Base-by-base conservation (phyloP, 1,284 basidiomycete species). In the Leccinum variabile region DNA sequence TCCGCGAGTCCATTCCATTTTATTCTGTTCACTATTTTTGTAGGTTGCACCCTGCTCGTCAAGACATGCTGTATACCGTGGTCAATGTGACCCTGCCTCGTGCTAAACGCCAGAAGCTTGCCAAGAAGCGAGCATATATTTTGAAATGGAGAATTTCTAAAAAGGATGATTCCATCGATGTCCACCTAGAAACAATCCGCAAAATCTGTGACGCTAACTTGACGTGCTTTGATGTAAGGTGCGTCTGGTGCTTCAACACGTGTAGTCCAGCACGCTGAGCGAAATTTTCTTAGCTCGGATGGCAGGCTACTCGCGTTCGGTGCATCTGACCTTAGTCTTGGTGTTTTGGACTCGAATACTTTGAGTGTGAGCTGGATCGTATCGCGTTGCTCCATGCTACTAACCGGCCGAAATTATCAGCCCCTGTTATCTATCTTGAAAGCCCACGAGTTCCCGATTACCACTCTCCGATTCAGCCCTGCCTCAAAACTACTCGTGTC, bases 391-490 rank as follows among this genome's bases (percentile, higher is more conserved):
- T 28, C 14, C 2, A 18, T 55, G 56, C 60, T 22, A 37, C 46
- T 62, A 9, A 69, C 53, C n/a, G 13, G 39, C 18, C 25, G 39
- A 59, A 59, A 65, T 60, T 44, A 28, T 49, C 53, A 97, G 94
- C 94, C 95, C 0, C 76, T 96, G 9, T 78, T 94, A 37, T 89
- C 89, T 37, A 96, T 99, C 64, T 81, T 98, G 56, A 92, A 94
- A 75, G 92, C 96, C 0, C 97, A 99, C 76, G 94, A 95, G 66
- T 97, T 99, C 75, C 94, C 97, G 3, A 87, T 94, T 1, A 99
- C 97, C 0, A 89, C 91, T 1, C 78, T 99, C 61, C 85, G 85
- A 62, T 98, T 99, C 80, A 96, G 91, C 73, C 91, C 94, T 0
- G 81, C 86, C 5, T 90, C 90, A 14, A 86, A 82, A 18, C 69